Evolutionary conservation across 306 rosid species (phyloP).

Genomic region (Cicer bijugum): DNA sequence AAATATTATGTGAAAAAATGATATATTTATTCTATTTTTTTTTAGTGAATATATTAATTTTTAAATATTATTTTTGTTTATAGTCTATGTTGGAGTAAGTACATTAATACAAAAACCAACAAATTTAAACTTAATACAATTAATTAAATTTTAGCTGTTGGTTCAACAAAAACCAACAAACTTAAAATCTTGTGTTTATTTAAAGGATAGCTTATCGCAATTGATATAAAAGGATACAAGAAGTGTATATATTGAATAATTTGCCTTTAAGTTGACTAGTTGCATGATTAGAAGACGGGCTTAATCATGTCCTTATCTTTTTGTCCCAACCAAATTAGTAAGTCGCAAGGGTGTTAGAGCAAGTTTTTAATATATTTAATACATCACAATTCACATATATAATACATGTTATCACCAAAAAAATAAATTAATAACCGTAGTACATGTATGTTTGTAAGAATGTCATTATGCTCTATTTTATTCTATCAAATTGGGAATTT

Average conservation of each 20-base stretch:
- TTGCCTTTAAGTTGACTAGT: constrained; percentile 5
- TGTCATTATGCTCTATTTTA: not conserved
- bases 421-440: not conserved
- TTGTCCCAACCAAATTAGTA: constrained; percentile 35
- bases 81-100: no score
- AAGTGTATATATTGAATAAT: constrained; percentile 2
- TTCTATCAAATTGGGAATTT: not conserved
- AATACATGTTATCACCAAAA: not conserved
- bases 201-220: constrained; percentile 1
- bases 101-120: not conserved
- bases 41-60: no score
- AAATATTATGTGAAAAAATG: no score
- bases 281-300: constrained; percentile 40
- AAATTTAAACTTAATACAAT: not conserved
- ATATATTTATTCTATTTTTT: no score
- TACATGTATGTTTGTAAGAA: constrained; percentile 21
- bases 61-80: no score
- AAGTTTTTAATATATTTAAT: constrained; percentile 33
- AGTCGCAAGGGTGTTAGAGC: constrained; percentile 31
- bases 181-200: constrained; percentile 8
- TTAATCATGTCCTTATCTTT: constrained; percentile 41
- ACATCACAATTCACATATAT: not conserved
- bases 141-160: not conserved
- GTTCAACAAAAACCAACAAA: not conserved
- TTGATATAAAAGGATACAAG: constrained; percentile 3